Conservation (phyloP, 148 eudicot species). For the Mesembryanthemum crystallinum region DNA sequence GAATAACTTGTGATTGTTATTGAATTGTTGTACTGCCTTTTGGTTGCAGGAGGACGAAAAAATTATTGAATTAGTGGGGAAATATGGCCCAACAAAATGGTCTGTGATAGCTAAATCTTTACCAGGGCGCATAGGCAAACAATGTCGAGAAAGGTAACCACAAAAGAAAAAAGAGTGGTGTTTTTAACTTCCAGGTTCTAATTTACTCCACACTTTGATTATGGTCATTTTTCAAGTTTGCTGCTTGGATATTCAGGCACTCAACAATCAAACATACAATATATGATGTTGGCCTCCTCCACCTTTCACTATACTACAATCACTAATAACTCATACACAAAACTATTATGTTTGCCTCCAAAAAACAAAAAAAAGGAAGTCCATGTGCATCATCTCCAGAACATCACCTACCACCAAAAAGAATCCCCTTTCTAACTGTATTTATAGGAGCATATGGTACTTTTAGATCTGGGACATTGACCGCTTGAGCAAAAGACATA, state of each 20-base stretch:
- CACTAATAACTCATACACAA: too few species aligned
- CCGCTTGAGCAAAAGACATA: too few species aligned
- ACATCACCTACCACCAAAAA: too few species aligned
- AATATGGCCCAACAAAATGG: slow-evolving; percentile 94
- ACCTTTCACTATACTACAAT: too few species aligned
- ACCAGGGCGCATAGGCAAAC: slow-evolving; percentile 96
- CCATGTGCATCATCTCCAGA: too few species aligned
- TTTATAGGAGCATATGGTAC: too few species aligned
- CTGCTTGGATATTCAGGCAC: background rate
- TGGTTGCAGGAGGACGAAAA: slow-evolving; percentile 76
- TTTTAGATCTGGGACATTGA: too few species aligned
- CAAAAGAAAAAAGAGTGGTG: background rate
- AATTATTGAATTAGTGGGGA: slow-evolving; percentile 66
- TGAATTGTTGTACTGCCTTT: background rate
- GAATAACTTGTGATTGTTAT: background rate
- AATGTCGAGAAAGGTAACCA: slow-evolving; percentile 90
- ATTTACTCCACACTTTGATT: background rate
- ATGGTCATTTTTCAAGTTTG: background rate
- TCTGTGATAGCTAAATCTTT: slow-evolving; percentile 86
- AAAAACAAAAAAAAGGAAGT: too few species aligned
- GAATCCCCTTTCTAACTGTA: too few species aligned
- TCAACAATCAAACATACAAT: background rate
- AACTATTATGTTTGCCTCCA: too few species aligned
- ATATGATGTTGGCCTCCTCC: too few species aligned
- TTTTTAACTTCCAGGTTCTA: background rate